A percentile compares a stretch with the other conserved stretches of the same genome.
These are phyloP conservation scores for Tylopilus orsonianus DNA, from an alignment of 1,284 basidiomycete species.

Conservation along the genomic window DNA sequence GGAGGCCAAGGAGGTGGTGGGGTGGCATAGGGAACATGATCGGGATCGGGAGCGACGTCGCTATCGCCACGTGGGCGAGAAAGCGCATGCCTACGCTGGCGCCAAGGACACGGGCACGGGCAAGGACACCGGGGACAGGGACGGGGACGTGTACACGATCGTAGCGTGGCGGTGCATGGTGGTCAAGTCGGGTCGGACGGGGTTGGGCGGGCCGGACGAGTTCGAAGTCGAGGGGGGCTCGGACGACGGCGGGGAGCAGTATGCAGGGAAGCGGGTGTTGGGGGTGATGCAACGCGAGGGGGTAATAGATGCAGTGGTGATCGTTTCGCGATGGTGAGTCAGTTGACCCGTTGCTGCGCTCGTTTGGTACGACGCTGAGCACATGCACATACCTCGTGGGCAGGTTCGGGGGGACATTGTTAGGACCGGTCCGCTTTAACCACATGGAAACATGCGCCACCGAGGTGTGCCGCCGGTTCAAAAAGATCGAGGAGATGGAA, in stretches of 20 bases:
- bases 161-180: constrained; percentile 75
- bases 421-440: constrained; percentile 68
- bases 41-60: constrained; percentile 37
- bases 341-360: too few species aligned
- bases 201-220: constrained; percentile 68
- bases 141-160: constrained; percentile 50
- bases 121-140: background rate
- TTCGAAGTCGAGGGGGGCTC: constrained; percentile 62
- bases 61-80: background rate
- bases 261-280: constrained; percentile 62
- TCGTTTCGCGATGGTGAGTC: constrained; percentile 73
- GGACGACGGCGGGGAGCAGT: constrained; percentile 72
- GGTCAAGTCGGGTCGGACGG: constrained; percentile 62
- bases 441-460: constrained; percentile 75
- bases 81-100: too few species aligned
- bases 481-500: constrained; percentile 61
- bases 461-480: constrained; percentile 71
- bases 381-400: background rate
- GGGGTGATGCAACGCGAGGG: constrained; percentile 71
- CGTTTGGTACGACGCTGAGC: too few species aligned
- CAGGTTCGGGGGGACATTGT: constrained; percentile 79
- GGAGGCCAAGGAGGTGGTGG: constrained; percentile 41
- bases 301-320: constrained; percentile 61
- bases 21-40: background rate
- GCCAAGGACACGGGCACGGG: too few species aligned